Evolutionary conservation across 176 grass and related monocot species (phyloP), one percentile per base, ranked within the genome.

Genomic region (Luzula sylvatica): DNA sequence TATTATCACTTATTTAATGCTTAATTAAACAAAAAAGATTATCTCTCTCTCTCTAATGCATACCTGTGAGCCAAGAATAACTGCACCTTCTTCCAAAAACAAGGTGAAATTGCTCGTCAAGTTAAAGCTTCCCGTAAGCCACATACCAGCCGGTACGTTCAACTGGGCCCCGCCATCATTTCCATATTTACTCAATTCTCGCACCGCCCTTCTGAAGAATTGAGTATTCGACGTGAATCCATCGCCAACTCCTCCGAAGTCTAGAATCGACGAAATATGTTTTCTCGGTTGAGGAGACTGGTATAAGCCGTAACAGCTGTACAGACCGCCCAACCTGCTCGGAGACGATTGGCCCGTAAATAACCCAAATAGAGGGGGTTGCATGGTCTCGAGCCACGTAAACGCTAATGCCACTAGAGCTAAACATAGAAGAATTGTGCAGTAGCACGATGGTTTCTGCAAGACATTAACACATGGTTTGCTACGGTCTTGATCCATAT

Each of bases 101-200:
- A 95, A 81, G 5, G 89, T 95, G 69, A 95, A 88, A 25, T 74
- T 71, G 73, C 89, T 95, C 40, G 89, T 95, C 56, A 95, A 75
- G 58, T 87, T 95, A 53, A 95, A 95, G 61, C 83, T 88, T 0
- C 80, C 90, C 2, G 90, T 95, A 46, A 95, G 44, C 90, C 90
- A 95, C 38, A 42, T 19, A 57, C 89, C 84, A 8, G 44, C 27
- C 2, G 90, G 83, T 8, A 88, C 89, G 42, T 81, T 78, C 3
- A 95, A 78, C 70, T 76, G 82, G 0, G 89, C 53, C 4, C 89
- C 83, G 3, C 83, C 73, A 11, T 35, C 20, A 0, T 7, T 65
- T 0, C 46, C 66, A 55, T 49, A 39, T 16, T 50, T 64, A 13
- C 42, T 43, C 3, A 95, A 61, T 24, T 55, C 56, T 11, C 52